Evolutionary conservation across 257 asterid species (phyloP), one percentile per base, ranked within the genome.

Genomic region (Haberlea rhodopensis): DNA sequence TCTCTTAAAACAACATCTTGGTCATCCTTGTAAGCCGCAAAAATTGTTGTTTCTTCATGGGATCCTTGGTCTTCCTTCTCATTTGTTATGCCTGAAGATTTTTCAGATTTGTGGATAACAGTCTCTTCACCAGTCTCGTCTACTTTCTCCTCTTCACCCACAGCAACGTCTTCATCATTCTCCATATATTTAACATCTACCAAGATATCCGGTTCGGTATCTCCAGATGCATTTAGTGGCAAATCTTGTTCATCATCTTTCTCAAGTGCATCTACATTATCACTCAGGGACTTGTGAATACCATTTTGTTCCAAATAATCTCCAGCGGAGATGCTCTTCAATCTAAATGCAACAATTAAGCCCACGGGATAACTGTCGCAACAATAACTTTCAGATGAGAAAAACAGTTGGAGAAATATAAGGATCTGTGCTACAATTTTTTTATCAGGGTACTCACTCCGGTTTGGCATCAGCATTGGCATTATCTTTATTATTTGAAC

Each of bases 361-460:
- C 95, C 96, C 73, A 79, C 85, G 8, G 99, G 97, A 31, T 84
- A 94, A 71, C 97, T 90, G 94, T 79, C 55, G 81, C 60, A 55
- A 70, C 20, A 57, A 65, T 20, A 34, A 1, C 18, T 27, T n/a
- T 62, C 49, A 51, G 53, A 62, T 72, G 68, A 67, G 51, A 24
- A 59, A 18, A 8, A 40, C 16, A 59, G 49, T 19, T 21, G 16
- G 60, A 20, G 53, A 75, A 51, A 65, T 26, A 58, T 3, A 43
- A 69, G 43, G 43, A 49, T 6, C 22, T 62, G 6, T 24, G 57
- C 37, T 3, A 16, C 54, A 28, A 56, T 53, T 54, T 3, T n/a
- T 29, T 46, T 4, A 43, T 52, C 43, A 60, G 24, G 57, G 71
- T 13, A 71, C 96, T 73, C 76, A 94, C 99, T 79, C 83, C 20